A percentile compares a stretch with the other conserved stretches of the same genome.
Conservation (phyloP, 768 basidiomycete genomes). For the Candolleomyces aberdarensis region DNA sequence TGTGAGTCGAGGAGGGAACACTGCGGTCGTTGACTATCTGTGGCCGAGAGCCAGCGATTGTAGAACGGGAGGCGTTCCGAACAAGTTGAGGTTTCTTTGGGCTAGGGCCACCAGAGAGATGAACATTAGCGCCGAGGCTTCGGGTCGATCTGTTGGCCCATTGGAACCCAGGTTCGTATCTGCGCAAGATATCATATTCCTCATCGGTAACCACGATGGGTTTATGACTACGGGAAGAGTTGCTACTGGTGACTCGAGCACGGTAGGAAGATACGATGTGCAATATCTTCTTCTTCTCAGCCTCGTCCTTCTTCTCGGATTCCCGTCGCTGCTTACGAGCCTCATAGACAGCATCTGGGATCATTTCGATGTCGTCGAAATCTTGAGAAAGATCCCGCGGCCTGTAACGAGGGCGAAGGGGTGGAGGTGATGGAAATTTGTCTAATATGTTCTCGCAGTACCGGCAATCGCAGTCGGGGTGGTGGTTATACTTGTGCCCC, state of each 20-base stretch:
- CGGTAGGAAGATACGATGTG: not conserved
- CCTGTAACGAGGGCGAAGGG: not conserved
- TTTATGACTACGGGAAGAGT: not conserved
- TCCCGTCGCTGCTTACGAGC: not conserved
- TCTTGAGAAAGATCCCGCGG: conserved; percentile 3
- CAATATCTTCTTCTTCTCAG: not conserved
- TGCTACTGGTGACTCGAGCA: not conserved
- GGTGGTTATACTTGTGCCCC: not conserved
- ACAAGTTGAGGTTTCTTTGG: not conserved
- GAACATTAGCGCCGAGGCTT: not conserved
- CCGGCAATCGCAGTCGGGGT: not conserved
- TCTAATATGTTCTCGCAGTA: not conserved
- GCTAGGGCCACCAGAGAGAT: not conserved
- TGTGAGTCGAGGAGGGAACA: not conserved
- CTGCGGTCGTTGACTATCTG: not conserved
- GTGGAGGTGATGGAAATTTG: not conserved
- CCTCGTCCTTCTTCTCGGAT: not conserved
- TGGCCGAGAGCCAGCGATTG: not conserved
- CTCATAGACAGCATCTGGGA: conserved; percentile 4
- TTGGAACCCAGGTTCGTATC: not conserved
- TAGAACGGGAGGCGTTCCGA: not conserved
- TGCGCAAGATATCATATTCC: not conserved
- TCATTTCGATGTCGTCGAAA: not conserved
- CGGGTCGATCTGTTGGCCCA: not conserved
- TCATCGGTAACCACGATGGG: not conserved